Percentiles rank a stretch among this genome's conserved stretches.
These are phyloP conservation scores for Echeveria elegans DNA, from an alignment of 164 flowering plant genomes.

Conservation along the genomic window DNA sequence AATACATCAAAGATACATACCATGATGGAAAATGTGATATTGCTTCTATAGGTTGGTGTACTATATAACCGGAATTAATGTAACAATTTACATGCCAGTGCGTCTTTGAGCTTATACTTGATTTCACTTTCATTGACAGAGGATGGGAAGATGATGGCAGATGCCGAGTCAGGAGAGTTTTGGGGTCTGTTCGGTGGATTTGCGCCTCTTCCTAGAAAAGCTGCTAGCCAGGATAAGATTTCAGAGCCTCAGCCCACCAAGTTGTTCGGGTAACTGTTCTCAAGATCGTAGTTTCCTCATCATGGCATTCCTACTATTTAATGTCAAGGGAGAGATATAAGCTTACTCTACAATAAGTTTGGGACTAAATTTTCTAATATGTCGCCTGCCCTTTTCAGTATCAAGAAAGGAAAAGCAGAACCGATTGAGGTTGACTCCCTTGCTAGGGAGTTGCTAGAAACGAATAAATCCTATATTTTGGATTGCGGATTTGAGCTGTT, in stretches of 20 bases:
- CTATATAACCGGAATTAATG: not conserved
- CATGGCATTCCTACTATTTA: no score
- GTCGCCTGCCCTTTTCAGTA: constrained; percentile 26
- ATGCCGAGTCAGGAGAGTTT: constrained; percentile 96
- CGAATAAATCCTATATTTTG: constrained; percentile 73
- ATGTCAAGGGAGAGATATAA: no score
- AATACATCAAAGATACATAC: constrained; percentile 85
- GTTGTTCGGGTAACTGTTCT: constrained; percentile 45
- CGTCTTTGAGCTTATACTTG: not conserved
- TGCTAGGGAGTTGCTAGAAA: constrained; percentile 73
- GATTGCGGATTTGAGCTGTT: constrained; percentile 82
- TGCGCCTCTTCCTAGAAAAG: constrained; percentile 95
- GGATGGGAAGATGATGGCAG: constrained; percentile 99
- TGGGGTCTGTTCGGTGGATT: constrained; percentile 99
- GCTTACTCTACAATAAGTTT: no score
- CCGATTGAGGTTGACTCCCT: constrained; percentile 51
- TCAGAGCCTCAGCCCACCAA: constrained; percentile 37
- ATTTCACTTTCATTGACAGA: constrained; percentile 25
- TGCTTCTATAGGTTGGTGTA: constrained; percentile 79
- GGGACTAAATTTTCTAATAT: not conserved
- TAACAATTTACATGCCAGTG: not conserved
- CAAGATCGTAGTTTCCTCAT: constrained; percentile 2
- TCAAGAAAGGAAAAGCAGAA: constrained; percentile 68
- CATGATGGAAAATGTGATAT: constrained; percentile 98
- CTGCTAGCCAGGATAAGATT: constrained; percentile 36